Evolutionary conservation across 768 basidiomycete genomes (phyloP).

Genomic region (Kwoniella dejecticola): DNA sequence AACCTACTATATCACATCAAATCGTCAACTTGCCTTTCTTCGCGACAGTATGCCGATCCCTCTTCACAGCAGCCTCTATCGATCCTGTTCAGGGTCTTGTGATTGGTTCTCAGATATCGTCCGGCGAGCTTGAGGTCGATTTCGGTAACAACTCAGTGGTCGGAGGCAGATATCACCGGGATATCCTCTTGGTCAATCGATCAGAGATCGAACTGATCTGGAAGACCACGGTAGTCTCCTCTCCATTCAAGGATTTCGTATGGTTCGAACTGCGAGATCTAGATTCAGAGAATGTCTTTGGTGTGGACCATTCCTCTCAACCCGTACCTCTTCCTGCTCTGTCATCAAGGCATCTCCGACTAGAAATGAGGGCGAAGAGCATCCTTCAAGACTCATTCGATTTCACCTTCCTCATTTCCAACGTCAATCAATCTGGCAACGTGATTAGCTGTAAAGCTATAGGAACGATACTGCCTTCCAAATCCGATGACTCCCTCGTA

Average conservation of each 20-base stretch:
- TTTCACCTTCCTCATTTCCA: constrained; percentile 49
- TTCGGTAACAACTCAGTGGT: constrained; percentile 47
- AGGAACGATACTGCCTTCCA: constrained; percentile 30
- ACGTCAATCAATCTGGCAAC: constrained; percentile 46
- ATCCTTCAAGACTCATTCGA: constrained; percentile 36
- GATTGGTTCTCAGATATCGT: constrained; percentile 34
- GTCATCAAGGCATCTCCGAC: constrained; percentile 44
- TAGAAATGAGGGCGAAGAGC: constrained; percentile 39
- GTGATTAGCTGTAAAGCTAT: constrained; percentile 44
- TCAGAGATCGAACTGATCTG: constrained; percentile 52
- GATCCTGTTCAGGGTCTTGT: constrained; percentile 36
- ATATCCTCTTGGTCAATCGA: constrained; percentile 48
- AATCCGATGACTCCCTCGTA: constrained; percentile 37
- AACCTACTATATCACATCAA: constrained; percentile 20
- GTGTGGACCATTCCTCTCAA: constrained; percentile 38
- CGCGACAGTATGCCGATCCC: constrained; percentile 50
- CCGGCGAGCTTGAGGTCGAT: constrained; percentile 40
- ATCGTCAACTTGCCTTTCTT: constrained; percentile 44
- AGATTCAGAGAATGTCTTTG: constrained; percentile 49
- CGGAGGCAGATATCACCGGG: constrained; percentile 41
- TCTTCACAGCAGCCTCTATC: constrained; percentile 44
- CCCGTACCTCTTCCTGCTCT: constrained; percentile 45
- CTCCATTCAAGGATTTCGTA: constrained; percentile 39
- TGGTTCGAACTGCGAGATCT: constrained; percentile 50
- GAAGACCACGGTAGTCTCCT: constrained; percentile 43